phyloP scores from a whole-genome alignment of 768 basidiomycete species.

The Panaeolus cyanescens region DNA sequence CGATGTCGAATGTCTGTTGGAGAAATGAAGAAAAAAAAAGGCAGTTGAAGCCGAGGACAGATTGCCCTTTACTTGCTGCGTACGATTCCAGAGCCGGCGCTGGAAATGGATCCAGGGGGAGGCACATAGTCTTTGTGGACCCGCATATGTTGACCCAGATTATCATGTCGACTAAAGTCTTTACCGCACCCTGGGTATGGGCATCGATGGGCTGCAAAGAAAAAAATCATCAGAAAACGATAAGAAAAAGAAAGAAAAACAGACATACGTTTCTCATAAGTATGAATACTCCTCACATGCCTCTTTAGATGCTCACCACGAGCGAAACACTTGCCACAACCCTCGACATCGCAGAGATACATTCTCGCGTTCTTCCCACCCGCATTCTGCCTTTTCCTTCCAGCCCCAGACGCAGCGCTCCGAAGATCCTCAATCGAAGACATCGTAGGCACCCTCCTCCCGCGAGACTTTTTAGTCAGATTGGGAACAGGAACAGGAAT shows the following conservation, averaged over 20 bases:
- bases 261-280: slow-evolving; percentile 86
- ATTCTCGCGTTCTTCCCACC: slow-evolving; percentile 42
- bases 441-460: slow-evolving; percentile 63
- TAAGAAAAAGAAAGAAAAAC: slow-evolving; percentile 10
- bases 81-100: neutral
- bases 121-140: slow-evolving; percentile 65
- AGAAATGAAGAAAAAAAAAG: neutral
- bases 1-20: no score
- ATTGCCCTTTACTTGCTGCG: neutral
- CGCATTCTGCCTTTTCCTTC: slow-evolving; percentile 36
- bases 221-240: neutral
- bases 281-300: slow-evolving; percentile 87
- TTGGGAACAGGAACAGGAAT: slow-evolving; percentile 67
- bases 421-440: slow-evolving; percentile 35
- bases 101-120: slow-evolving; percentile 13
- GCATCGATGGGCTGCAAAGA: slow-evolving; percentile 71
- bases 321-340: slow-evolving; percentile 87
- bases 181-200: slow-evolving; percentile 79
- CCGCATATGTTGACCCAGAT: slow-evolving; percentile 86
- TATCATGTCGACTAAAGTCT: slow-evolving; percentile 86
- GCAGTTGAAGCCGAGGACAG: neutral
- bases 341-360: slow-evolving; percentile 78
- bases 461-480: slow-evolving; percentile 71
- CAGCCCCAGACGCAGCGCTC: slow-evolving; percentile 33
- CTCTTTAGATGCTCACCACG: slow-evolving; percentile 90